phyloP scores from a whole-genome alignment of 768 basidiomycete species.

The Bullera alba region DNA sequence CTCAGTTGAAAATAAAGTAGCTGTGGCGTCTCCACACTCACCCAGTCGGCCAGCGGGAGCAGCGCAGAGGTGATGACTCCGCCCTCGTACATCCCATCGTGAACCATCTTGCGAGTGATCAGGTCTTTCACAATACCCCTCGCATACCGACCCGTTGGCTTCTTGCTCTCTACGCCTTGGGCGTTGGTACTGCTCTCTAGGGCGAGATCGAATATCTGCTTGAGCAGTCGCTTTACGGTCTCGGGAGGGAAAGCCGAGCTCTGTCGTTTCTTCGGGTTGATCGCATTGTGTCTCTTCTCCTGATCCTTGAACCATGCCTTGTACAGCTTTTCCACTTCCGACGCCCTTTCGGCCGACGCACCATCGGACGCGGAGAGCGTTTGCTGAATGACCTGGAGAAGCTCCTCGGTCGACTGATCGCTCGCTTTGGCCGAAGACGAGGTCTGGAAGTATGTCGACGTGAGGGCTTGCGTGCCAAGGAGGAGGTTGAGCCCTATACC shows the following conservation, averaged over 20 bases:
- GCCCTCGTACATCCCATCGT: conserved; percentile 27
- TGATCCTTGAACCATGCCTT: neutral
- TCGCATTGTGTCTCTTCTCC: neutral
- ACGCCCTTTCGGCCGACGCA: neutral
- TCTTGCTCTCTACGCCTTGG: neutral
- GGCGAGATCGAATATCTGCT: conserved; percentile 11
- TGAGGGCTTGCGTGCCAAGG: conserved; percentile 18
- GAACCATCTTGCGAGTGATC: conserved; percentile 16
- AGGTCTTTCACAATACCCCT: conserved; percentile 18
- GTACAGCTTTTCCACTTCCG: neutral
- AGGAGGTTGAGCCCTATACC: conserved; percentile 31
- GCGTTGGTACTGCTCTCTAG: neutral
- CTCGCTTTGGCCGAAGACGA: neutral
- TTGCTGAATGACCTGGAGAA: neutral
- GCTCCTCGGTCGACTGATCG: neutral
- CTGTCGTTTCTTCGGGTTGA: neutral
- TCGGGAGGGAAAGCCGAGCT: conserved; percentile 1
- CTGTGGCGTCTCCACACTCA: too few species aligned
- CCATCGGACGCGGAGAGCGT: neutral
- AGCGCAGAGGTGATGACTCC: conserved; percentile 30
- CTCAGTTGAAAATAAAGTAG: neutral
- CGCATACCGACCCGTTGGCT: conserved; percentile 18
- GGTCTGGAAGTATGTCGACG: conserved; percentile 10
- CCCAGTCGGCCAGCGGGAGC: conserved; percentile 34
- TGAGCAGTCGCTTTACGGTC: conserved; percentile 12